Evolutionary conservation across 306 rosid genomes (phyloP).

Genomic region (Echinosophora koreensis): DNA sequence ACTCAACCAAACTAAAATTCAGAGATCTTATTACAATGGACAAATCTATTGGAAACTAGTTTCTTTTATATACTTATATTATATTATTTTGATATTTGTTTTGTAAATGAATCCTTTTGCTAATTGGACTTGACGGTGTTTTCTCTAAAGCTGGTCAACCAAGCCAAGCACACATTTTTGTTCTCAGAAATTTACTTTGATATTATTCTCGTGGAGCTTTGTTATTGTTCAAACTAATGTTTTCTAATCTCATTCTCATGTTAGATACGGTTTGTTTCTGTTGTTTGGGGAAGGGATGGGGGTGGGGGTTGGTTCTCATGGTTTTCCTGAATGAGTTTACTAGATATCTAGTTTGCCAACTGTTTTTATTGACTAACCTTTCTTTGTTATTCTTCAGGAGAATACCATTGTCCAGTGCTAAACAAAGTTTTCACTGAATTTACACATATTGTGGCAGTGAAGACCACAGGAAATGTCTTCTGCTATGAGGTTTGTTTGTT

Average conservation of each 20-base stretch:
- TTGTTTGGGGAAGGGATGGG: slow-evolving; percentile 25
- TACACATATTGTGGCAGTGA: slow-evolving; percentile 92
- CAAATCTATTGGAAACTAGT: background rate
- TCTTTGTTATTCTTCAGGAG: slow-evolving; percentile 65
- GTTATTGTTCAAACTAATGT: background rate
- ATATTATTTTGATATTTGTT: background rate
- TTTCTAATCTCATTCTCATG: background rate
- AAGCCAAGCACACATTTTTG: slow-evolving; percentile 53
- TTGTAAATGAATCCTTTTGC: slow-evolving; percentile 16
- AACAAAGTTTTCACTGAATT: slow-evolving; percentile 97
- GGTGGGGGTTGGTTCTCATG: background rate
- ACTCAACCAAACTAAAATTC: background rate
- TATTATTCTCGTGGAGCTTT: background rate
- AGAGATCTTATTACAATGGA: background rate
- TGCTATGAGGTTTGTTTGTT: slow-evolving; percentile 81
- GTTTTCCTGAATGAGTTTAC: slow-evolving; percentile 19
- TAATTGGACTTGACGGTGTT: slow-evolving; percentile 60
- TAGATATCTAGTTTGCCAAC: background rate
- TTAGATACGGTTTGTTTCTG: slow-evolving; percentile 19
- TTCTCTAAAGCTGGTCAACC: slow-evolving; percentile 77
- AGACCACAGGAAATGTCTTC: slow-evolving; percentile 97
- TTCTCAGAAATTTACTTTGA: slow-evolving; percentile 2
- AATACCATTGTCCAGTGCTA: slow-evolving; percentile 93
- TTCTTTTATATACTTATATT: slow-evolving; percentile 6
- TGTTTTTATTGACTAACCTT: slow-evolving; percentile 26